Conservation (phyloP, 169 alveolate species). For the Plasmodium cynomolgi region DNA sequence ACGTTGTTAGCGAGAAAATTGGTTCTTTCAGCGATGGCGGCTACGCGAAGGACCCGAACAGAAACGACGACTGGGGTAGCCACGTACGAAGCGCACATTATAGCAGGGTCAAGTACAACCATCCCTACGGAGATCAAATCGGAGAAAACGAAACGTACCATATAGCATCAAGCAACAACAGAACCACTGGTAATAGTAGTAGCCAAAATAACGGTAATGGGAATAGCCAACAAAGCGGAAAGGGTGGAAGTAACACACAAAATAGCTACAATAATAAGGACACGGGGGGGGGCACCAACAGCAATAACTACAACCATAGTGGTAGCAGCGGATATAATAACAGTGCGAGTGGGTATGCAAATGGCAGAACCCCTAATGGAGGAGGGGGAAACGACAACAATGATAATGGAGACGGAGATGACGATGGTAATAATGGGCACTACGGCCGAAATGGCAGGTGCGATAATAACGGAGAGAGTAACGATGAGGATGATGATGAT, state of each 20-base stretch:
- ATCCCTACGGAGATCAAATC: neutral
- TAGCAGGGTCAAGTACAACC: neutral
- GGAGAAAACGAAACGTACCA: neutral
- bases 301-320: neutral
- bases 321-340: neutral
- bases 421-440: neutral
- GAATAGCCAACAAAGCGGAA: neutral
- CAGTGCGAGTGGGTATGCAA: neutral
- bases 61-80: neutral
- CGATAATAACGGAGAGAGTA: slow-evolving; percentile 9
- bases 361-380: neutral
- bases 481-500: neutral
- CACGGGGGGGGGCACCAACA: neutral
- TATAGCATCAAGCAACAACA: neutral
- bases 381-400: neutral
- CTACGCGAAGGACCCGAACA: neutral
- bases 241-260: neutral
- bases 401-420: neutral
- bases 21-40: neutral
- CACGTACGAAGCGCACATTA: neutral
- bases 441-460: slow-evolving; percentile 7
- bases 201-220: neutral
- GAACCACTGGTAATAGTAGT: neutral
- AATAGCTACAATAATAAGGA: neutral
- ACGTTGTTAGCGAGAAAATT: neutral